Evolutionary conservation across 805 yeast species (phyloP), one percentile per base, ranked within the genome.

Genomic region (Myxozyma geophila): DNA sequence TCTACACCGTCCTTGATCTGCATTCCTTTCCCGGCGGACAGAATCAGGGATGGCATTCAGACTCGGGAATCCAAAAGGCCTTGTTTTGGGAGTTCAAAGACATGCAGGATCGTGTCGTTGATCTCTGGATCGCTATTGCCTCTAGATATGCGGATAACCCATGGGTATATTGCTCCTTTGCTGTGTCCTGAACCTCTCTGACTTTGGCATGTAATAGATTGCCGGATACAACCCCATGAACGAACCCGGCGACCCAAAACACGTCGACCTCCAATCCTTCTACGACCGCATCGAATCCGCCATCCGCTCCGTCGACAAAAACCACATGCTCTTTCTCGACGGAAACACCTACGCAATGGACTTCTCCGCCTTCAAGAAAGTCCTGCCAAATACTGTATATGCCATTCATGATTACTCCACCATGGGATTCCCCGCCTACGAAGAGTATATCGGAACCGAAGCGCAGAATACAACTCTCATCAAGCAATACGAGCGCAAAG

Each of bases 211-310:
- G n/a, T n/a, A n/a, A n/a, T 21, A 48, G 52, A 48, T 48, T 60
- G 85, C 85, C 5, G 85, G 85, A n/a, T 82, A 81, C 72, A 82
- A 82, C 81, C 72, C 84, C 21, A 73, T 82, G 72, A 82, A 82
- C 71, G 85, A 82, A 71, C 85, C 85, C 2, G 82, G 84, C 1
- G 80, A 77, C 43, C 67, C 80, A 1, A 77, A 80, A 56, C 83
- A 81, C 64, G 54, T 72, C 37, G 78, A 79, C 64, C 74, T 82
- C 70, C 74, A 77, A 21, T 63, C 70, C 10, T 81, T 77, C 67
- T 82, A 82, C 67, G 65, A 63, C 2, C 70, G 78, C 61, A 70
- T 78, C 33, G 83, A 78, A 59, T 71, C 73, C 43, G 79, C 70
- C 23, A 75, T 82, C 49, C 77, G 85, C 68, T 65, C 71, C 33